Base-by-base conservation (phyloP, 129 eudicot species). In the Artemisia tridentata region DNA sequence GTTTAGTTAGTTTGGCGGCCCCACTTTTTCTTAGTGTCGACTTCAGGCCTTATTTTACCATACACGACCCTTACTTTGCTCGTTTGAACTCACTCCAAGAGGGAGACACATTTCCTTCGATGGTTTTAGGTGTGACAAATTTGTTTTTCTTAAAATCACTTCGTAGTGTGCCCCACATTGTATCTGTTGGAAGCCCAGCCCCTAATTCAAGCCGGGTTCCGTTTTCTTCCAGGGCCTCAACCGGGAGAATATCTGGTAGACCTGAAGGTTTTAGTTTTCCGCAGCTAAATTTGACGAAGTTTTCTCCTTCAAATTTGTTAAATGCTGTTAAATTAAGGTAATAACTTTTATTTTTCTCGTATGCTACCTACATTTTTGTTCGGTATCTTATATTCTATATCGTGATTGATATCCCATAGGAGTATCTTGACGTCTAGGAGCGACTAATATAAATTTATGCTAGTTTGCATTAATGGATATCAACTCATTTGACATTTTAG, bases 1-100 rank as follows among this genome's bases (percentile, higher is more conserved):
- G 95, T 60, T 81, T 93, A 52, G 97, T 90, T 72, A 90, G 96
- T 82, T 80, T 93, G 76, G 78, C 82, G 53, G 95, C 97, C 72
- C 99, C 97, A 18, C 97, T 93, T 63, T 88, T 89, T 70, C 75
- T 80, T 54, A 93, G 97, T 75, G 85, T 90, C 51, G 99, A 93
- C 69, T 93, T 93, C 75, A 84, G 95, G 82, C 99, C 99, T 41
- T 93, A 93, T 80, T 93, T 93, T 72, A 93, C 99, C 50, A 93
- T 93, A 68, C 99, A 93, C 38, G 96, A 93, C 63, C 97, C 96
- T 0, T 82, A 83, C 29, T 93, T 93, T 51, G 84, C 95, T 15
- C 78, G 7, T 41, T 82, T 92, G 78, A 89, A 92, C 71, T 85
- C 92, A 23, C 85, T 92, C 50, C 96, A 64, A 80, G 91, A 89